These are phyloP conservation scores for Protoeuglena noctilucae DNA, from an alignment of 139 green algal species.

Conservation along the genomic window DNA sequence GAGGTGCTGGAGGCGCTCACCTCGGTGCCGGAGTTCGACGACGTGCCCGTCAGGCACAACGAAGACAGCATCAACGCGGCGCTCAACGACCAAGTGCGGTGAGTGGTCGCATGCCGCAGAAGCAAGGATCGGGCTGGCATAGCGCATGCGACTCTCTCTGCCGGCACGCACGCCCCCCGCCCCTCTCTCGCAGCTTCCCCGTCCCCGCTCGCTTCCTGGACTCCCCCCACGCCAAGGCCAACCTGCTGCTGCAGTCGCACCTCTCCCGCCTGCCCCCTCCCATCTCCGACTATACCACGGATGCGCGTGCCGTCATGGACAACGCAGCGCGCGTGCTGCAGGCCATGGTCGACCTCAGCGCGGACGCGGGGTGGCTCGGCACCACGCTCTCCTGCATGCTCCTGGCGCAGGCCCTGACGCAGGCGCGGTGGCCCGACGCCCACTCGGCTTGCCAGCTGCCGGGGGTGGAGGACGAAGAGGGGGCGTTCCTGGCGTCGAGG, in stretches of 20 bases:
- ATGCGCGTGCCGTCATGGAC: slow-evolving; percentile 84
- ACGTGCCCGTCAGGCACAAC: slow-evolving; percentile 94
- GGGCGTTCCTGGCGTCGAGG: slow-evolving; percentile 16
- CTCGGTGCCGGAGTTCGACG: slow-evolving; percentile 73
- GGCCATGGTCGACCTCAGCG: slow-evolving; percentile 74
- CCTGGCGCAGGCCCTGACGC: slow-evolving; percentile 60
- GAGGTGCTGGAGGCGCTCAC: slow-evolving; percentile 49
- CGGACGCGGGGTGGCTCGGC: slow-evolving; percentile 60
- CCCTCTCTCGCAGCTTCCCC: too few species aligned
- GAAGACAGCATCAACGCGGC: slow-evolving; percentile 86
- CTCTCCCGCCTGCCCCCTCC: slow-evolving; percentile 56
- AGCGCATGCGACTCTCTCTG: too few species aligned
- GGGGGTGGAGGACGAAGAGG: slow-evolving; percentile 21
- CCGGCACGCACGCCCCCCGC: too few species aligned
- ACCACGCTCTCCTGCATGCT: slow-evolving; percentile 54
- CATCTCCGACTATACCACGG: slow-evolving; percentile 87
- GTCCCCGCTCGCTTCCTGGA: slow-evolving; percentile 20
- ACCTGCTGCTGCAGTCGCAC: slow-evolving; percentile 87
- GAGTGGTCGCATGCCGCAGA: too few species aligned
- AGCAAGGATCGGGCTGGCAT: too few species aligned
- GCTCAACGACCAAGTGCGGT: slow-evolving; percentile 39
- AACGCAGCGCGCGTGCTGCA: slow-evolving; percentile 74
- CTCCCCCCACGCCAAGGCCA: slow-evolving; percentile 87
- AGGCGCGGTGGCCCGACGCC: slow-evolving; percentile 64
- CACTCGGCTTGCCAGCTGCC: slow-evolving; percentile 50